Percentiles rank a stretch among this genome's conserved stretches.
phyloP scores from a whole-genome alignment of 768 basidiomycete genomes.

The Strobilomyces echinocephalus region DNA sequence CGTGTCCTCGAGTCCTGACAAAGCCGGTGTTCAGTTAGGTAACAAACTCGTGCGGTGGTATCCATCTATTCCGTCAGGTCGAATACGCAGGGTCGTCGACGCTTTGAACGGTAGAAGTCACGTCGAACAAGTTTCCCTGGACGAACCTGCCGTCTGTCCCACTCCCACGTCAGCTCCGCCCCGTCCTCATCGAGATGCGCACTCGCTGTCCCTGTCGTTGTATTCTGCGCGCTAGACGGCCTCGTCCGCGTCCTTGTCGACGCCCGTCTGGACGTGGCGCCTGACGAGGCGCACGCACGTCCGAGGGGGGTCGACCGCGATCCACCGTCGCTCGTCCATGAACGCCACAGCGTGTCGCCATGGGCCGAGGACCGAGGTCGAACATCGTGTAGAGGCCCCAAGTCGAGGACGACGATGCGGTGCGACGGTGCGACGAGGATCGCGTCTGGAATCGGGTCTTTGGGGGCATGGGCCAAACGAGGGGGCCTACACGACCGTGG shows the following conservation, averaged over 20 bases:
- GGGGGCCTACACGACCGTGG: conserved; percentile 52
- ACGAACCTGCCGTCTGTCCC: conserved; percentile 44
- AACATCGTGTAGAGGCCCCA: conserved; percentile 85
- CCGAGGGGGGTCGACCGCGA: too few relatives aligned
- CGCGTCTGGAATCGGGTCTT: conserved; percentile 71
- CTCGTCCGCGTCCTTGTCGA: conserved; percentile 59
- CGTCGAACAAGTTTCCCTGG: conserved; percentile 34
- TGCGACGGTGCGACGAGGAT: conserved; percentile 66
- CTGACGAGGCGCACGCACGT: conserved; percentile 55
- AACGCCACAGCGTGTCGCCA: too few relatives aligned
- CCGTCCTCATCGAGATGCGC: background rate
- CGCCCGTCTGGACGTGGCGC: conserved; percentile 75
- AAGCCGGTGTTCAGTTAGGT: too few relatives aligned
- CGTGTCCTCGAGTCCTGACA: too few relatives aligned
- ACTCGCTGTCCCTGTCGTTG: conserved; percentile 73
- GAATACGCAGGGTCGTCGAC: conserved; percentile 35
- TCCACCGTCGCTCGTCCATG: conserved; percentile 77
- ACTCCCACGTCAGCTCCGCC: background rate
- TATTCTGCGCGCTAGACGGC: conserved; percentile 67
- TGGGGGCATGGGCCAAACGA: conserved; percentile 59
- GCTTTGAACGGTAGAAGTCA: conserved; percentile 39
- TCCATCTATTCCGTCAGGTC: background rate
- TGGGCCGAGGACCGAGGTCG: conserved; percentile 54
- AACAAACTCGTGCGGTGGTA: too few relatives aligned
- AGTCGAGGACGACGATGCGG: conserved; percentile 82